Conservation (phyloP, 495 filamentous ascomycete genomes). For the Aspergillus leporis region DNA sequence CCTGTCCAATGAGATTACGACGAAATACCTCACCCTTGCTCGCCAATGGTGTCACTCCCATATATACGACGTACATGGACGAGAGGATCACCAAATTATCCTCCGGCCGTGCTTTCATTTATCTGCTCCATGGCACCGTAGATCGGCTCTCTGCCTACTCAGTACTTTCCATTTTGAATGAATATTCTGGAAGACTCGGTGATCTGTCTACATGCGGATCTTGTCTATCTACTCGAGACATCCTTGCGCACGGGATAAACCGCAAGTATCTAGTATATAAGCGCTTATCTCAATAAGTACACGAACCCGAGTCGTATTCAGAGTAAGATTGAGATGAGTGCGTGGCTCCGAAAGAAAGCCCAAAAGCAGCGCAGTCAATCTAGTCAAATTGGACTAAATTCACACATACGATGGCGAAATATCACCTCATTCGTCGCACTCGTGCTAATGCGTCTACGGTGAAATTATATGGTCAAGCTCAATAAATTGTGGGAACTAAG, state of each 20-base stretch:
- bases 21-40: background rate
- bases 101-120: conserved; percentile 1
- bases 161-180: background rate
- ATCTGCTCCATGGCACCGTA: background rate
- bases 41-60: background rate
- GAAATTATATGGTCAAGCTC: background rate
- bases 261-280: background rate
- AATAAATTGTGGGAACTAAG: background rate
- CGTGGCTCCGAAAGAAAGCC: background rate
- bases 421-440: conserved; percentile 3
- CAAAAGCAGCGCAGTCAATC: background rate
- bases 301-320: background rate
- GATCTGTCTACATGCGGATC: background rate
- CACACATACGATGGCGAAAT: background rate
- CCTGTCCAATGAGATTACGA: background rate
- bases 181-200: background rate
- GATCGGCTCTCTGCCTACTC: background rate
- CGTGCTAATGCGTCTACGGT: background rate
- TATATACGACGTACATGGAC: background rate
- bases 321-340: background rate
- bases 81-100: background rate
- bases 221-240: background rate
- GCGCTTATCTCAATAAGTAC: background rate
- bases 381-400: background rate
- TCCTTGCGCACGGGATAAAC: too few species aligned